Conservation (phyloP, 2,329 filamentous ascomycete species). For the Metarhizium robertsii region DNA sequence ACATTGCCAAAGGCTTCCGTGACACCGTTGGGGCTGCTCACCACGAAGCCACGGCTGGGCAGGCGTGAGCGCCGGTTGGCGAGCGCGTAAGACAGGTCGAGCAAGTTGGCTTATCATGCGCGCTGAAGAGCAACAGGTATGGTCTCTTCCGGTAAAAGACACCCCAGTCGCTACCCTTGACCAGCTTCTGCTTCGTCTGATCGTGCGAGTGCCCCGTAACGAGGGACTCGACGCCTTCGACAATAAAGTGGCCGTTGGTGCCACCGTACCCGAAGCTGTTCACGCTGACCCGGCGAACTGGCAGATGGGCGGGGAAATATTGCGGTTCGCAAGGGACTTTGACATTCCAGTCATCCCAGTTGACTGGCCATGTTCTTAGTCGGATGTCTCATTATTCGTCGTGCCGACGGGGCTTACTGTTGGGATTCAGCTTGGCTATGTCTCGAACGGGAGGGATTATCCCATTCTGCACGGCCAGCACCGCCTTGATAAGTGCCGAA, state of each 20-base stretch:
- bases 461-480: constrained; percentile 14
- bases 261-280: constrained; percentile 6
- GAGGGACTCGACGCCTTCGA: constrained; percentile 2
- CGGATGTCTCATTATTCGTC: no score
- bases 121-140: constrained; percentile 1
- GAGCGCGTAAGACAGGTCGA: constrained; percentile 2
- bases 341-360: neutral
- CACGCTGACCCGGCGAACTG: neutral
- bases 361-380: neutral
- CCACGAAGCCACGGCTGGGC: neutral
- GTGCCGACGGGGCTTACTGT: neutral
- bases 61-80: neutral
- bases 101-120: constrained; percentile 4
- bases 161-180: no score
- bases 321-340: neutral
- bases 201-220: neutral
- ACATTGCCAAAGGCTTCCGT: neutral
- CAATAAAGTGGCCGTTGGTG: constrained; percentile 6
- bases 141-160: neutral
- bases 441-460: constrained; percentile 9
- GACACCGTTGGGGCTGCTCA: neutral
- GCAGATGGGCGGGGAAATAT: neutral
- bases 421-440: constrained; percentile 2
- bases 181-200: neutral
- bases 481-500: constrained; percentile 17